phyloP scores from a whole-genome alignment of 176 grass and related monocot species.

The Hordeum marinum region DNA sequence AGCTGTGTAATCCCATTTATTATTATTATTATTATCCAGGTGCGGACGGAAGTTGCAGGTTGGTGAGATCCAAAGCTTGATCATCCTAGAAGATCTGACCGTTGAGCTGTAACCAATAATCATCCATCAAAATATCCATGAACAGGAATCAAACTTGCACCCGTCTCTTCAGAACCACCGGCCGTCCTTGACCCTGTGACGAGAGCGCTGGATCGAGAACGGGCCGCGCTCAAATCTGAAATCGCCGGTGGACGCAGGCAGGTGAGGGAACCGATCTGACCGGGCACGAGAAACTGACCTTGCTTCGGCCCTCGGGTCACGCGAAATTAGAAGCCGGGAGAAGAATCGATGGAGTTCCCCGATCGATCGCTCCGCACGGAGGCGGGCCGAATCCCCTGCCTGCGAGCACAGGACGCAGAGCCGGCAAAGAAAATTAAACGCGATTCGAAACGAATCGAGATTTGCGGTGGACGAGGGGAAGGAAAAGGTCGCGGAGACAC shows the following conservation, averaged over 20 bases:
- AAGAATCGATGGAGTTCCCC: background rate
- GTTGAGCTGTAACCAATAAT: background rate
- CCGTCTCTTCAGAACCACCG: background rate
- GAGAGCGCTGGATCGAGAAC: no score
- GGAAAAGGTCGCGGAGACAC: background rate
- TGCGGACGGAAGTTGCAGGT: no score
- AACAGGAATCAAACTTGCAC: slow-evolving; percentile 18
- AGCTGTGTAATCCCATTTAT: no score
- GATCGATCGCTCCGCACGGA: background rate
- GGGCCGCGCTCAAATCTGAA: no score
- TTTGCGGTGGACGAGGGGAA: background rate
- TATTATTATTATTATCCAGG: background rate
- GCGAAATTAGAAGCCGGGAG: no score
- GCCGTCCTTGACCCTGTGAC: no score
- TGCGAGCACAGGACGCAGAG: background rate
- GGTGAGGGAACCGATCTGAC: no score
- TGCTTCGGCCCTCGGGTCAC: background rate
- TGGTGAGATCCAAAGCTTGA: background rate
- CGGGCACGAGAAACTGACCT: background rate
- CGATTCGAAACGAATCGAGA: background rate
- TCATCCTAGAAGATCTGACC: no score
- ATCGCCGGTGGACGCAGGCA: no score
- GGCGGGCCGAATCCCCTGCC: background rate
- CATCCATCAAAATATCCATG: background rate
- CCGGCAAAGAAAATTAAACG: background rate